Evolutionary conservation across 768 basidiomycete species (phyloP).

Genomic region (Coprinopsis marcescibilis): DNA sequence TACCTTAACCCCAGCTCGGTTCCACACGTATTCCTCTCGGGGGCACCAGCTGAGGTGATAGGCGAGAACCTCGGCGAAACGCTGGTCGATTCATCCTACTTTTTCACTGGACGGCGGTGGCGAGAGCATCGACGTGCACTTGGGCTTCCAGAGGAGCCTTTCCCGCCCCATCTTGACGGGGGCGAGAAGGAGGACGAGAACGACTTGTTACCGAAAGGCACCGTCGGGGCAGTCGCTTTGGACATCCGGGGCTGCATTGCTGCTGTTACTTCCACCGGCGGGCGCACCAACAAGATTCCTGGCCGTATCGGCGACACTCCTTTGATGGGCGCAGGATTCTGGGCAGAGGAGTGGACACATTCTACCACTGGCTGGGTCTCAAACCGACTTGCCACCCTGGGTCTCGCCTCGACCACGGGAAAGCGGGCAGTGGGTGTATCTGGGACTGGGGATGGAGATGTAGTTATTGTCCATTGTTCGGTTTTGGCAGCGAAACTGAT

Average conservation of each 20-base stretch:
- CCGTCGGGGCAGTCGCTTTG: constrained; percentile 80
- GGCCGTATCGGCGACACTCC: constrained; percentile 85
- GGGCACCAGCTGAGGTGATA: constrained; percentile 53
- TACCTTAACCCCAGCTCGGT: constrained; percentile 61
- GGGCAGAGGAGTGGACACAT: constrained; percentile 72
- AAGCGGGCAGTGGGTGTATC: constrained; percentile 62
- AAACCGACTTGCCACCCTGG: neutral
- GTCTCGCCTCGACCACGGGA: neutral
- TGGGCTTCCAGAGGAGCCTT: constrained; percentile 64
- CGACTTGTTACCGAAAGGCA: constrained; percentile 62
- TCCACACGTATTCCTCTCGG: constrained; percentile 71
- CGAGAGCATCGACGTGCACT: constrained; percentile 68
- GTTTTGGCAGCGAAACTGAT: constrained; percentile 6
- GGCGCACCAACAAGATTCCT: constrained; percentile 76
- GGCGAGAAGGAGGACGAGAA: constrained; percentile 12
- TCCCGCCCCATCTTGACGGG: constrained; percentile 27
- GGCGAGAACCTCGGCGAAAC: constrained; percentile 49
- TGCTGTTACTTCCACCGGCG: constrained; percentile 73
- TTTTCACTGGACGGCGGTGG: constrained; percentile 73
- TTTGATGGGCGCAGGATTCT: constrained; percentile 70
- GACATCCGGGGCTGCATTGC: constrained; percentile 72
- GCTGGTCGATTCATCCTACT: constrained; percentile 71
- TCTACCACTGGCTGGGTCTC: neutral
- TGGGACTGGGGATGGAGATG: constrained; percentile 83
- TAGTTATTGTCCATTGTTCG: constrained; percentile 24